Evolutionary conservation across 2,329 filamentous ascomycete genomes (phyloP).

Genomic region (Chaetomium olivaceum): DNA sequence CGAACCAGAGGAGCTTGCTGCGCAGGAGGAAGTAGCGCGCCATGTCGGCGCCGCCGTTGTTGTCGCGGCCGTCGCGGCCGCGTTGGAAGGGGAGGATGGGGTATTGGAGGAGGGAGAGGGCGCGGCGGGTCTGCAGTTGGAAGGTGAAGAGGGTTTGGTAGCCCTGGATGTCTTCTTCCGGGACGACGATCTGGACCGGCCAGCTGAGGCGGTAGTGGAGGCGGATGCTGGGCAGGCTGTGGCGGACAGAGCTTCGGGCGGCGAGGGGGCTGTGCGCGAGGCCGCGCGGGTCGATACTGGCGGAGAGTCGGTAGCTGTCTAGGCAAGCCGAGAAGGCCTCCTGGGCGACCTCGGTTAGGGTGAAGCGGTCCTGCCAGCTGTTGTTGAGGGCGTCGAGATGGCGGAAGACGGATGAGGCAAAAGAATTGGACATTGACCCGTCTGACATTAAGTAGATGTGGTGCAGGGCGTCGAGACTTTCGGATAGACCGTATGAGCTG

Average conservation of each 20-base stretch:
- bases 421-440: constrained; percentile 64
- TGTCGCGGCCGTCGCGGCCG: constrained; percentile 2
- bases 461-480: constrained; percentile 66
- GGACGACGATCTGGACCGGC: constrained; percentile 72
- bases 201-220: constrained; percentile 68
- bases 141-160: constrained; percentile 77
- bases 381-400: constrained; percentile 63
- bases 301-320: constrained; percentile 62
- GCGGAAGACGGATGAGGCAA: constrained; percentile 71
- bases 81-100: constrained; percentile 41
- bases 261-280: constrained; percentile 43
- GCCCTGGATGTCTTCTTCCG: constrained; percentile 59
- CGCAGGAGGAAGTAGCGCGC: constrained; percentile 62
- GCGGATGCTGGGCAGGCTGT: constrained; percentile 61
- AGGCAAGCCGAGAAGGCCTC: constrained; percentile 64
- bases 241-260: constrained; percentile 59
- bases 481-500: constrained; percentile 65
- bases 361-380: constrained; percentile 78
- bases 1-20: constrained; percentile 75
- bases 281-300: constrained; percentile 50
- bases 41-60: constrained; percentile 37
- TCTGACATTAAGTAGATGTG: constrained; percentile 76
- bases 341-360: constrained; percentile 75
- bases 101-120: constrained; percentile 65
- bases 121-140: constrained; percentile 74